These are phyloP conservation scores for Erythrobasidium hasegawianum DNA, from an alignment of 1,284 basidiomycete genomes.

Conservation along the genomic window DNA sequence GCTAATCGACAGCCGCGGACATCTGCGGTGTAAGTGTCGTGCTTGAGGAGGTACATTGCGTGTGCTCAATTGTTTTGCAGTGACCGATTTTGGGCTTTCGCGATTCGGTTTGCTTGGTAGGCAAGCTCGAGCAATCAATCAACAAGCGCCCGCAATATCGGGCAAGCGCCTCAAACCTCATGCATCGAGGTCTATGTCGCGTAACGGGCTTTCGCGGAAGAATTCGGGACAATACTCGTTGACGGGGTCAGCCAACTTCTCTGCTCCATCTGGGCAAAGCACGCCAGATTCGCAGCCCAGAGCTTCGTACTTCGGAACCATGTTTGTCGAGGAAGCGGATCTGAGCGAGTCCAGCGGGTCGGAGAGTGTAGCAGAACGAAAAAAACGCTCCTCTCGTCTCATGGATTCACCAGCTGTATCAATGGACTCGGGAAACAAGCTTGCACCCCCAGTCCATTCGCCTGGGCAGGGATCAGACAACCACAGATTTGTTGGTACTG, in stretches of 20 bases:
- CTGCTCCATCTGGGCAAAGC: conserved; percentile 2
- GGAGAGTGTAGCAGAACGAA: conserved; percentile 57
- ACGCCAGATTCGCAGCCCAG: conserved; percentile 32
- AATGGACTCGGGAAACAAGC: conserved; percentile 7
- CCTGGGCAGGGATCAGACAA: conserved; percentile 12
- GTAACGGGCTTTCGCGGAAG: not conserved
- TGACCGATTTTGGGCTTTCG: conserved; percentile 96
- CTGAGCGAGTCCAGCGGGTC: conserved; percentile 79
- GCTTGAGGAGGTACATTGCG: too few relatives aligned
- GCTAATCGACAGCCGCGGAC: conserved; percentile 91
- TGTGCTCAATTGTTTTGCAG: not conserved
- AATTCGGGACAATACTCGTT: not conserved
- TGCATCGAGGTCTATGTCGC: conserved; percentile 2
- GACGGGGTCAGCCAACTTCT: not conserved
- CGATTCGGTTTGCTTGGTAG: conserved; percentile 94
- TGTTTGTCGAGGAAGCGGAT: conserved; percentile 55
- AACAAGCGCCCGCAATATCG: not conserved
- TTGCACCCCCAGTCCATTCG: conserved; percentile 6
- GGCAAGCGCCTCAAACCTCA: conserved; percentile 12
- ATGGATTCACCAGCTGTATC: conserved; percentile 14
- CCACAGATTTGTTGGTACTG: conserved; percentile 26
- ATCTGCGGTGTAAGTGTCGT: conserved; percentile 63
- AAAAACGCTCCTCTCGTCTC: conserved; percentile 4
- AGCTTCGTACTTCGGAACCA: conserved; percentile 42
- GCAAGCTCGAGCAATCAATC: conserved; percentile 63